These are phyloP conservation scores for Trypanosoma brucei DNA, from an alignment of 208 protist species.

Conservation along the genomic window DNA sequence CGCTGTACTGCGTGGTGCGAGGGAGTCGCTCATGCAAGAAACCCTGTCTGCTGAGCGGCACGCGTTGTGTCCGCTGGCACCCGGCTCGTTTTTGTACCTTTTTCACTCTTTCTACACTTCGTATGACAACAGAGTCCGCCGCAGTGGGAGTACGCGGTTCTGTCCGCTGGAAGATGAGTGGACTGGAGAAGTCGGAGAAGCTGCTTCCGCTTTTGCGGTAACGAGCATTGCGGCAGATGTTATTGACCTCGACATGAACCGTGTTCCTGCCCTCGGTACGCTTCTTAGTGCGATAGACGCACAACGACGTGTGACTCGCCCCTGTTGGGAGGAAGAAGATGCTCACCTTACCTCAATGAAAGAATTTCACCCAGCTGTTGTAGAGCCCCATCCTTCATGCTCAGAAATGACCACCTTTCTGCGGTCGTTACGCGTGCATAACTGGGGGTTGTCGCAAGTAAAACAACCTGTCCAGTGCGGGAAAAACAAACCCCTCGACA, in stretches of 20 bases:
- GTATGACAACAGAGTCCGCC: conserved; percentile 39
- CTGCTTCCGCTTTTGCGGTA: conserved; percentile 35
- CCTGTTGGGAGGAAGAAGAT: conserved; percentile 36
- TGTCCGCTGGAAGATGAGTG: conserved; percentile 42
- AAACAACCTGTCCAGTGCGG: conserved; percentile 31
- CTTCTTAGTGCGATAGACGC: conserved; percentile 44
- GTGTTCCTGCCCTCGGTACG: conserved; percentile 50
- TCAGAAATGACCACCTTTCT: conserved; percentile 79
- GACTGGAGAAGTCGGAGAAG: conserved; percentile 35
- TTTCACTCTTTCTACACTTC: conserved; percentile 58
- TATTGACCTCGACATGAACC: conserved; percentile 62
- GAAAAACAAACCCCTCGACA: conserved; percentile 21
- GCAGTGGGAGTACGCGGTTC: conserved; percentile 13
- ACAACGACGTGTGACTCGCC: conserved; percentile 26
- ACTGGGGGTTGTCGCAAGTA: conserved; percentile 51
- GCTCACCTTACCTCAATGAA: conserved; percentile 48
- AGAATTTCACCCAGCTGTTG: conserved; percentile 37
- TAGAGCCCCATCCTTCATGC: conserved; percentile 17
- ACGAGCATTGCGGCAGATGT: conserved; percentile 43
- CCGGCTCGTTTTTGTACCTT: conserved; percentile 64
- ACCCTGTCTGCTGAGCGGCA: conserved; percentile 48
- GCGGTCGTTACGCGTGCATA: conserved; percentile 71
- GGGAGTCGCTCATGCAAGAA: conserved; percentile 37
- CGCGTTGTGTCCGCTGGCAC: conserved; percentile 63
- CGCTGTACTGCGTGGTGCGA: conserved; percentile 55